These are phyloP conservation scores for Yarrowia yakushimensis DNA, from an alignment of 805 yeast genomes.

Conservation along the genomic window DNA sequence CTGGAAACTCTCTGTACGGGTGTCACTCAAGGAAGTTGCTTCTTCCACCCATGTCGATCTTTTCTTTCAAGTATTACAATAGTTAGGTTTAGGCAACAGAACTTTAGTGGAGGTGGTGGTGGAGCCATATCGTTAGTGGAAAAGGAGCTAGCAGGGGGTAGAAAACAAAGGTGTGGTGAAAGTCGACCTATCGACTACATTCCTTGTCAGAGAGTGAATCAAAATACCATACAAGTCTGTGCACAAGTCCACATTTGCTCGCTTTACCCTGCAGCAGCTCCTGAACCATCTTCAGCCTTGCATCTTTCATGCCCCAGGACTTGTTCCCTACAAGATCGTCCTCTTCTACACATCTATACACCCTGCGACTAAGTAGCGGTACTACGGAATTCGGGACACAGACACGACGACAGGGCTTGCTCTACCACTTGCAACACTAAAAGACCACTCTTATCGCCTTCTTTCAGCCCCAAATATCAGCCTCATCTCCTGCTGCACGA, in stretches of 20 bases:
- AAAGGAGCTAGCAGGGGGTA: neutral
- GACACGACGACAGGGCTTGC: neutral
- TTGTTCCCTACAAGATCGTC: neutral
- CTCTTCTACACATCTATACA: neutral
- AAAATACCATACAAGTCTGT: neutral
- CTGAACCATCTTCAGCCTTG: neutral
- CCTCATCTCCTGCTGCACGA: neutral
- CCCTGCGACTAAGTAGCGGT: neutral
- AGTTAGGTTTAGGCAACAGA: neutral
- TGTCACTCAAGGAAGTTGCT: neutral
- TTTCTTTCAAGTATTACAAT: neutral
- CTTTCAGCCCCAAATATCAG: neutral
- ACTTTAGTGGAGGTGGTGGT: neutral
- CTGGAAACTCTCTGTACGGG: neutral
- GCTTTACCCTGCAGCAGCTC: conserved; percentile 11
- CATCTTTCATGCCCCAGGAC: neutral
- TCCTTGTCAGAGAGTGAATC: no score
- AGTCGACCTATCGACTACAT: no score
- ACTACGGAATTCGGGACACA: neutral
- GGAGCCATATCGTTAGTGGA: neutral
- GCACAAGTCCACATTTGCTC: neutral
- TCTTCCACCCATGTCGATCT: neutral
- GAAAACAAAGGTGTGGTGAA: no score
- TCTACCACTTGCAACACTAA: no score
- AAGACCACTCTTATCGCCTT: neutral